Evolutionary conservation across 2,329 filamentous ascomycete species (phyloP).

Genomic region (Teratosphaeria viscida): DNA sequence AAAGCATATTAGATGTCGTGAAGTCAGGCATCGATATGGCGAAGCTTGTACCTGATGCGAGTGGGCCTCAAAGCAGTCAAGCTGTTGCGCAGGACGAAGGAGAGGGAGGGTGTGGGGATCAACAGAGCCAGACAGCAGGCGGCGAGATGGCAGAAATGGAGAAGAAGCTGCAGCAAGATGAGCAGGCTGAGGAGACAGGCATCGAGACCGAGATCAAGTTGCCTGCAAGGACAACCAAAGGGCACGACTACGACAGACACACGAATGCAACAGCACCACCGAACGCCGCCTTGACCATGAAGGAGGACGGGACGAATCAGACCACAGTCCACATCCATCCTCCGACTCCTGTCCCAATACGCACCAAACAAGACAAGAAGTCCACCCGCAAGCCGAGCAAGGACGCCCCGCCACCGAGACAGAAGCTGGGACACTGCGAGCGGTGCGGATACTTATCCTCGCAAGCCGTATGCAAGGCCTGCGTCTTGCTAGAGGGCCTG

Average conservation of each 20-base stretch:
- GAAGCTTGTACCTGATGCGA: conserved; percentile 56
- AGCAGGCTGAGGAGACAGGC: conserved; percentile 41
- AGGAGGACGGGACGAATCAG: conserved; percentile 3
- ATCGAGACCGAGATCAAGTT: conserved; percentile 56
- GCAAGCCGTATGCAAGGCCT: conserved; percentile 88
- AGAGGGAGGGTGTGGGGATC: conserved; percentile 66
- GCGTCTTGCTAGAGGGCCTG: conserved; percentile 74
- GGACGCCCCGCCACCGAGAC: conserved; percentile 37
- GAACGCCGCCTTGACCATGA: not conserved
- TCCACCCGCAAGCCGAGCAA: conserved; percentile 5
- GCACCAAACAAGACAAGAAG: conserved; percentile 25
- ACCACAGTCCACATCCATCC: not conserved
- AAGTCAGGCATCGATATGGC: conserved; percentile 95
- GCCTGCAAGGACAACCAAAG: conserved; percentile 8
- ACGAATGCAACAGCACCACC: not conserved
- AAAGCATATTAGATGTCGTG: conserved; percentile 90
- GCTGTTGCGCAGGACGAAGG: not conserved
- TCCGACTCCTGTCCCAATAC: conserved; percentile 14
- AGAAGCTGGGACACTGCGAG: conserved; percentile 72
- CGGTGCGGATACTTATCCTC: conserved; percentile 93
- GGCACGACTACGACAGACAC: not conserved
- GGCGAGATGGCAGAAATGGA: conserved; percentile 80
- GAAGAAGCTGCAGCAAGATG: conserved; percentile 55
- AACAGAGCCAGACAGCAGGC: conserved; percentile 55
- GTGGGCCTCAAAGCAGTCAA: conserved; percentile 31